phyloP scores from a whole-genome alignment of 768 basidiomycete genomes.

The Suillus decipiens region DNA sequence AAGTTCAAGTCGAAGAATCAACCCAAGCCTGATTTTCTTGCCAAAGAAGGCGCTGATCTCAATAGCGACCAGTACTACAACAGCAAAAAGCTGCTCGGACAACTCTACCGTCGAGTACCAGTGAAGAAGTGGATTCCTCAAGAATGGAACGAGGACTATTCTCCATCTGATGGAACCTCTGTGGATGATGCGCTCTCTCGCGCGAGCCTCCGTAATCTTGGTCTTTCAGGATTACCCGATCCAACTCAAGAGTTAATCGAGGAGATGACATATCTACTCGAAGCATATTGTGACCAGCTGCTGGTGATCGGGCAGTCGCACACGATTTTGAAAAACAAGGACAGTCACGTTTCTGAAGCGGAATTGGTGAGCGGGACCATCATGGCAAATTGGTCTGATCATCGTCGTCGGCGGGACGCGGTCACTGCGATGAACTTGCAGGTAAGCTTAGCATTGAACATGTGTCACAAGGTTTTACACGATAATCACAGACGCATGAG shows the following conservation, averaged over 20 bases:
- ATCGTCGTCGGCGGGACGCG: slow-evolving; percentile 41
- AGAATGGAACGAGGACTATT: slow-evolving; percentile 17
- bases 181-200: slow-evolving; percentile 29
- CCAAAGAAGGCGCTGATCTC: slow-evolving; percentile 38
- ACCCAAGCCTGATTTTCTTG: slow-evolving; percentile 45
- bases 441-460: slow-evolving; percentile 26
- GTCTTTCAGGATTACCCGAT: slow-evolving; percentile 28
- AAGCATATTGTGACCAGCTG: slow-evolving; percentile 38
- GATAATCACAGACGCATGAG: slow-evolving; percentile 37
- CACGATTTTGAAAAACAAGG: slow-evolving; percentile 38
- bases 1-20: slow-evolving; percentile 17
- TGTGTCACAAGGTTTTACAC: not conserved
- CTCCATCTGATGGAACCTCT: slow-evolving; percentile 30
- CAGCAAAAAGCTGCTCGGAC: slow-evolving; percentile 45
- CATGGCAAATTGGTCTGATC: slow-evolving; percentile 45
- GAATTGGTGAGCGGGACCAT: slow-evolving; percentile 49
- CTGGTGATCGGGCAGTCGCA: slow-evolving; percentile 36
- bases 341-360: slow-evolving; percentile 39
- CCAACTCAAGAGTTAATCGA: slow-evolving; percentile 31
- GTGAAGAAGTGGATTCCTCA: slow-evolving; percentile 33
- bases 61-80: slow-evolving; percentile 34
- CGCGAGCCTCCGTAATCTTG: slow-evolving; percentile 33
- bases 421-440: slow-evolving; percentile 46
- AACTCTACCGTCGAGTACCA: slow-evolving; percentile 47
- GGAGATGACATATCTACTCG: slow-evolving; percentile 40